Evolutionary conservation across 176 grass and related monocot species (phyloP).

Genomic region (Coix lacrymajobi): DNA sequence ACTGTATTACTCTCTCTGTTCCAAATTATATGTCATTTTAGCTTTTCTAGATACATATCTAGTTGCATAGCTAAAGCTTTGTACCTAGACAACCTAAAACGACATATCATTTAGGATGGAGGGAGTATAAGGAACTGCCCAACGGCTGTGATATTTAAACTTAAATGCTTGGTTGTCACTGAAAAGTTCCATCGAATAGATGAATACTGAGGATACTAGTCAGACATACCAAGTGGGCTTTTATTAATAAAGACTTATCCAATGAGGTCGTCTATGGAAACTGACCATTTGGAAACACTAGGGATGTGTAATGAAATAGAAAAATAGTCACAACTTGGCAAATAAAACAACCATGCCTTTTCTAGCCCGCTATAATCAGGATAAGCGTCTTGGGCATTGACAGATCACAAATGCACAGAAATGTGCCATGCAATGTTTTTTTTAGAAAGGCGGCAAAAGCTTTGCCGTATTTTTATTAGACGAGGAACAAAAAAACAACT

Average conservation of each 20-base stretch:
- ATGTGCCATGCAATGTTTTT: not conserved
- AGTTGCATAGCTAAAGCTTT: too few species aligned
- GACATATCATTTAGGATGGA: not conserved
- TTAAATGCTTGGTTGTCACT: slow-evolving; percentile 19
- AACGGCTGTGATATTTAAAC: not conserved
- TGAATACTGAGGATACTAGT: slow-evolving; percentile 6
- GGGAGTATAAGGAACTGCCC: not conserved
- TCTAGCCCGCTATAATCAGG: not conserved
- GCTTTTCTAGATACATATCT: too few species aligned
- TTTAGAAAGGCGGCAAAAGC: too few species aligned
- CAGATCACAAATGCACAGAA: not conserved
- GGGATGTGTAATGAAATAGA: slow-evolving; percentile 10
- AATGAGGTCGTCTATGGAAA: slow-evolving; percentile 4
- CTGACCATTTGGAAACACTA: not conserved
- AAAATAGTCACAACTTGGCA: not conserved
- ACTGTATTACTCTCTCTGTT: not conserved
- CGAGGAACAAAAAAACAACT: too few species aligned
- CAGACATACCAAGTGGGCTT: slow-evolving; percentile 15
- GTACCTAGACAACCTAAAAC: too few species aligned
- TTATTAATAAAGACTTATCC: slow-evolving; percentile 3
- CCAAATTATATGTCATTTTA: too few species aligned
- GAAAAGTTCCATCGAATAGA: slow-evolving; percentile 14
- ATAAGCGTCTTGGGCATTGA: not conserved
- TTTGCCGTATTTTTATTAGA: too few species aligned
- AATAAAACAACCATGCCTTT: slow-evolving; percentile 16